Conservation (phyloP, 495 filamentous ascomycete genomes). For the Penicillium flavigenum region DNA sequence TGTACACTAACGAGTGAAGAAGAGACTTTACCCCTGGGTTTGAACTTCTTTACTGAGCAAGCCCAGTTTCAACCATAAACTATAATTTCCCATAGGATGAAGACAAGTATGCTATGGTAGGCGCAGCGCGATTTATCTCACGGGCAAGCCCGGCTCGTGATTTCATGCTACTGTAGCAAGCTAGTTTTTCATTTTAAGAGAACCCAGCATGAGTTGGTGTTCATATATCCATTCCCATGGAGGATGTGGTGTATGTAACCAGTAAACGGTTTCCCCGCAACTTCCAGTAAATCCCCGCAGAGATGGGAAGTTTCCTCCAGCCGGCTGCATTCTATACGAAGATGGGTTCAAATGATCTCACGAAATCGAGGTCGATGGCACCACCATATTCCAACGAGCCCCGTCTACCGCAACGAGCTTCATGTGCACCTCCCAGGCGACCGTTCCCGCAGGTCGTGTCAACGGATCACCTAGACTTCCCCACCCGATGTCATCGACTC, state of each 20-base stretch:
- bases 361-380: no score
- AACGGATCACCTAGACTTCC: no score
- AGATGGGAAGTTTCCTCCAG: no score
- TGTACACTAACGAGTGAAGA: conserved; percentile 50
- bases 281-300: no score
- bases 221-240: background rate
- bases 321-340: no score
- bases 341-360: no score
- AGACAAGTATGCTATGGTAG: background rate
- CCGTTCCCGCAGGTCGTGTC: no score
- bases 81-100: background rate
- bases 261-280: no score
- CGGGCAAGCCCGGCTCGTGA: background rate
- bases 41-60: background rate
- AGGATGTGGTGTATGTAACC: background rate
- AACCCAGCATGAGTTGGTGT: background rate
- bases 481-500: no score
- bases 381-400: no score
- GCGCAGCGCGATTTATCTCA: background rate
- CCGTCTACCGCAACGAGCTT: no score
- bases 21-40: background rate
- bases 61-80: background rate
- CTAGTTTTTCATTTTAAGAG: background rate
- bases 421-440: no score
- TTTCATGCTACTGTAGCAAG: background rate